Evolutionary conservation across 495 filamentous ascomycete genomes (phyloP), one percentile per base, ranked within the genome.

Genomic region (Alectoria sarmentosa): DNA sequence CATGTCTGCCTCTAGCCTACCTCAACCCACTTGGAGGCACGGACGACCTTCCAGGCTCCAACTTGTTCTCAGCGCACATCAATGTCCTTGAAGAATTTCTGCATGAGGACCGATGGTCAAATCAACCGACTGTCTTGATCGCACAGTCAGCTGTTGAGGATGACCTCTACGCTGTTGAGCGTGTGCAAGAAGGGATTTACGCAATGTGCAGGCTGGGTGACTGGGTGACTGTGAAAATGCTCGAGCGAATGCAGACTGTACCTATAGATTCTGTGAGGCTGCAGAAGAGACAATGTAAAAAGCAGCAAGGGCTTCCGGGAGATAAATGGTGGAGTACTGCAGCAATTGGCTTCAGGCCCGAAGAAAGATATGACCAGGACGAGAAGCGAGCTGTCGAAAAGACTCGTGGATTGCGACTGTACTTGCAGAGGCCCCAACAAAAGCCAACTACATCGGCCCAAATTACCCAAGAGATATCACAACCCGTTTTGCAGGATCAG

Each of bases 161-260:
- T 30, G 79, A 78, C 11, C 67, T 89, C 8, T 92, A 87, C 72
- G 87, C 85, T 19, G 73, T 96, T 39, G 92, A 96, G 74, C 76
- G 83, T n/a, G 87, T 89, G 36, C 80, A 80, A 58, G 70, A 74
- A 55, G 83, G 84, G 0, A 77, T 91, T 15, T 95, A 90, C 73
- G 83, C 84, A 19, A 69, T 94, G 13, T 91, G 85, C 69, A 87
- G 84, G 67, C 76, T 96, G 58, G 86, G 81, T 1, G 71, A 76
- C 4, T 88, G 85, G 84, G 83, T 92, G 21, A 81, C 82, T 65
- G 67, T 84, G 37, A 74, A 80, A 62, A 65, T 68, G 11, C 57
- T 80, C n/a, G 46, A 70, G 28, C n/a, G 37, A 54, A 14, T 70
- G 56, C 30, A 58, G 28, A 28, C 23, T 34, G 44, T 19, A 54